Evolutionary conservation across 2,329 filamentous ascomycete genomes (phyloP), one percentile per base, ranked within the genome.

Genomic region (Ascochyta rabiei): DNA sequence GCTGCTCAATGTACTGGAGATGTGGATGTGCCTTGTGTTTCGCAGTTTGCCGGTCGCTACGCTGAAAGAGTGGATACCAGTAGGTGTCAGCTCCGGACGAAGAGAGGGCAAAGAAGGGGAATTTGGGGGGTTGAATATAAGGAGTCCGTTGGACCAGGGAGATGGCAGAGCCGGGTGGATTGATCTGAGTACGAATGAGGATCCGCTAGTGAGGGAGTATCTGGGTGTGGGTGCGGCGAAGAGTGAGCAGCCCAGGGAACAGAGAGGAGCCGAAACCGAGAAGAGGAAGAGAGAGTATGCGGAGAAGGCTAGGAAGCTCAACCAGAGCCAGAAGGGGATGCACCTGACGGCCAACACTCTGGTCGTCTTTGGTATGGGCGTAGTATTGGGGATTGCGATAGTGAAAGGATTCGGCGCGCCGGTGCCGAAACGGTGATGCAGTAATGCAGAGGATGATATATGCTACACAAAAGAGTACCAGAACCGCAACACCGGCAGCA

Each of bases 21-120:
- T 73, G 69, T 74, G 72, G 70, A 69, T 69, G 57, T 60, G 62
- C 52, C 57, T 75, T n/a, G 41, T 72, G 0, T 73, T 75, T 38
- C 62, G 67, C 15, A 58, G 59, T 15, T 47, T 74, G 13, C 71
- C 65, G 0, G 6, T 15, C 1, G 31, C 60, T 9, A 61, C 43
- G 8, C 45, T 74, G 33, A 40, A 54, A 4, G 56, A 61, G 9
- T 75, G 67, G 66, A 26, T 72, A 4, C 67, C 67, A 0, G 43
- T 51, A 1, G 31, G 42, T 0, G 23, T 59, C 1, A 44, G 34
- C 12, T 38, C 48, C 1, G 18, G 26, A 12, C 34, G 41, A 28
- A 57, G 45, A 21, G 19, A 38, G 15, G 63, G 60, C 2, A 63
- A 57, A 9, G 60, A 64, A 16, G 67, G 65, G 0, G 41, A 57